Percentiles rank a stretch among this genome's conserved stretches.
phyloP scores from a whole-genome alignment of 2,329 filamentous ascomycete species.

The Aspergillus amoenus region DNA sequence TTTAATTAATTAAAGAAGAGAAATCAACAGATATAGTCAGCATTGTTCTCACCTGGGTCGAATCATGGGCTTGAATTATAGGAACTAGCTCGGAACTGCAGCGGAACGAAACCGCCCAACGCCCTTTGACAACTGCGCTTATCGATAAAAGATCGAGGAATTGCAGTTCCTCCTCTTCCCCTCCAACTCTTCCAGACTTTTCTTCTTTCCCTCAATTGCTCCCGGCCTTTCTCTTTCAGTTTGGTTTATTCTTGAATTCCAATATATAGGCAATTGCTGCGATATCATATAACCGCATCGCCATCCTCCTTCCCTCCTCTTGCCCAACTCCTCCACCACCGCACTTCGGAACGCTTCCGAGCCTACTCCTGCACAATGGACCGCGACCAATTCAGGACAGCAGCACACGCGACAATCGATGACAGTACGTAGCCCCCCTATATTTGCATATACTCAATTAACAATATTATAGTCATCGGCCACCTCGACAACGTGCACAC shows the following conservation, averaged over 20 bases:
- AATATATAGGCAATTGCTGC: too few species aligned
- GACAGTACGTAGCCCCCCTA: constrained; percentile 62
- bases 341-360: background rate
- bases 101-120: background rate
- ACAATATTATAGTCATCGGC: constrained; percentile 61
- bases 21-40: too few species aligned
- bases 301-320: background rate
- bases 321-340: background rate
- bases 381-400: constrained; percentile 71
- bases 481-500: constrained; percentile 77
- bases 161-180: background rate
- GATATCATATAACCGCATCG: background rate
- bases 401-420: constrained; percentile 75
- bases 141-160: background rate
- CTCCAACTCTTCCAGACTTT: background rate
- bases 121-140: background rate
- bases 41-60: too few species aligned
- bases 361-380: constrained; percentile 66
- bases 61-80: background rate
- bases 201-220: background rate
- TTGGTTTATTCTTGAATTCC: background rate
- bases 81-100: background rate
- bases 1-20: too few species aligned
- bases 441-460: background rate
- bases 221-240: background rate